Evolutionary conservation across 148 eudicot genomes (phyloP).

Genomic region (Linanthus parryae): DNA sequence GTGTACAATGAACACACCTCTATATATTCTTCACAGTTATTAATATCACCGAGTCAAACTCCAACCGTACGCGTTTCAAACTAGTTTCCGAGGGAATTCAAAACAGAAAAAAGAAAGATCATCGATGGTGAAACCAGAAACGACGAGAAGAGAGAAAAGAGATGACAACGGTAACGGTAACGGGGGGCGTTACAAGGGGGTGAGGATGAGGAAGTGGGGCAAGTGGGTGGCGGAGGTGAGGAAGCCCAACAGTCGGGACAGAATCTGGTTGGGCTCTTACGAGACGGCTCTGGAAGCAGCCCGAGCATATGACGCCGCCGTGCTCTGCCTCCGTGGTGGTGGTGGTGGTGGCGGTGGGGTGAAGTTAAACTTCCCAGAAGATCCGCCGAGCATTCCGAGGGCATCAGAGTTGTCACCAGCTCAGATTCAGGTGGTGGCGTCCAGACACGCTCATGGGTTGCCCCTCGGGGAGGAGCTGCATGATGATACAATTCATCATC

Average conservation of each 20-base stretch:
- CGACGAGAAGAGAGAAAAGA: slow-evolving; percentile 3
- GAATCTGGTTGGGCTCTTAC: slow-evolving; percentile 51
- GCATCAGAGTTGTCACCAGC: slow-evolving; percentile 22
- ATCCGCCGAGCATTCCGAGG: slow-evolving; percentile 29
- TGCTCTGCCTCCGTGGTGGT: slow-evolving; percentile 33
- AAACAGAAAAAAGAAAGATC: too few relatives aligned
- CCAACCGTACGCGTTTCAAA: too few relatives aligned
- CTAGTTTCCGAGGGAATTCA: too few relatives aligned
- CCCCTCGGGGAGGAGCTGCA: too few relatives aligned
- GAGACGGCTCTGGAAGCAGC: slow-evolving; percentile 40
- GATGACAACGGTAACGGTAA: not conserved
- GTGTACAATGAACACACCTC: too few relatives aligned
- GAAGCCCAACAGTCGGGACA: slow-evolving; percentile 44
- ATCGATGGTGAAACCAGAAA: slow-evolving; percentile 20
- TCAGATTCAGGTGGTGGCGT: slow-evolving; percentile 37
- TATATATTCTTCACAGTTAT: too few relatives aligned
- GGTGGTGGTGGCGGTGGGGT: too few relatives aligned
- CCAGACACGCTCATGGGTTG: slow-evolving; percentile 24
- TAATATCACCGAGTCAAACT: too few relatives aligned
- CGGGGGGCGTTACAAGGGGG: slow-evolving; percentile 32
- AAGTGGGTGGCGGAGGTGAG: slow-evolving; percentile 52
- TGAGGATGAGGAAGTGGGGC: slow-evolving; percentile 55
- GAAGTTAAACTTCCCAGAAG: slow-evolving; percentile 38
- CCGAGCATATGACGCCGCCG: slow-evolving; percentile 45
- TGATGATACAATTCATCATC: too few relatives aligned